Conservation (phyloP, 2,329 filamentous ascomycete species). For the Chrysosphaeria jannelii region DNA sequence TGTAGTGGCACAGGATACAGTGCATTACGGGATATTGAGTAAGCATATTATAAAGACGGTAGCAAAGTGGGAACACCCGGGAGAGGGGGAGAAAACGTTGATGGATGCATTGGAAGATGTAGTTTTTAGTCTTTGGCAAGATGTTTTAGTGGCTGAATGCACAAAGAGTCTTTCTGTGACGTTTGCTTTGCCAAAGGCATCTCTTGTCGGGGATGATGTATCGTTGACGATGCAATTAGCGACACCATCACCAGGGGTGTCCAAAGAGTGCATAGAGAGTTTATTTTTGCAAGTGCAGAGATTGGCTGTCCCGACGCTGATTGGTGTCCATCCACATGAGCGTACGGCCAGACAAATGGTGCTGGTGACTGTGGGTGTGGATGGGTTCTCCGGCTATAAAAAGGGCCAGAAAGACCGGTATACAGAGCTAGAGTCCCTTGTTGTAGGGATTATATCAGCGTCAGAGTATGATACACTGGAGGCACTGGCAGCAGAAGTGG, state of each 20-base stretch:
- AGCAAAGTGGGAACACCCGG: conserved; percentile 5
- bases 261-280: background rate
- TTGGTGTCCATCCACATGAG: conserved; percentile 48
- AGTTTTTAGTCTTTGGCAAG: conserved; percentile 9
- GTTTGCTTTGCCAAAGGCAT: conserved; percentile 34
- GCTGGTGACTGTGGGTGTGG: conserved; percentile 6
- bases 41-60: conserved; percentile 27
- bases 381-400: background rate
- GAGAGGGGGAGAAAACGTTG: conserved; percentile 5
- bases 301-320: conserved; percentile 31
- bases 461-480: conserved; percentile 33
- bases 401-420: conserved; percentile 8
- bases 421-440: conserved; percentile 21
- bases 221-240: conserved; percentile 2
- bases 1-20: conserved; percentile 33
- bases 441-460: conserved; percentile 25
- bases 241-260: background rate
- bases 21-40: conserved; percentile 44
- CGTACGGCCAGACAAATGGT: conserved; percentile 10
- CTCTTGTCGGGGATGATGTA: conserved; percentile 7
- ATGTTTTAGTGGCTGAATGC: too few species aligned
- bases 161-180: conserved; percentile 20
- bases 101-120: conserved; percentile 1
- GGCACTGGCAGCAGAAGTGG: conserved; percentile 21
- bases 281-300: conserved; percentile 19